These are phyloP conservation scores for Pleurotus sapidus DNA, from an alignment of 768 basidiomycete species.

Conservation along the genomic window DNA sequence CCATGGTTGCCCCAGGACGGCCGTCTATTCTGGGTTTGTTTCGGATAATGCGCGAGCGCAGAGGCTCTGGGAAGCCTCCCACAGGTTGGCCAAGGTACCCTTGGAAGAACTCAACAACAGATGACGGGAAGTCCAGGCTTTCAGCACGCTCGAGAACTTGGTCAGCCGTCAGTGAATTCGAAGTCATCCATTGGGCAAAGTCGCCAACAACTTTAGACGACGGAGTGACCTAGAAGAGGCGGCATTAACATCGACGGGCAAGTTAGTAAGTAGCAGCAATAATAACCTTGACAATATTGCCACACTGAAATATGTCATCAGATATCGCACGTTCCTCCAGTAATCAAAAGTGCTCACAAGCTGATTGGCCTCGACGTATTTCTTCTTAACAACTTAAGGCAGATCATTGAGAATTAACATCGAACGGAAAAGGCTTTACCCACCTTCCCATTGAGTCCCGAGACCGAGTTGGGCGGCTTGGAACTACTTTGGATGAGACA, in stretches of 20 bases:
- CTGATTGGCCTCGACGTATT: constrained; percentile 97
- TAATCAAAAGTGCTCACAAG: constrained; percentile 51
- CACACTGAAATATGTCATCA: constrained; percentile 54
- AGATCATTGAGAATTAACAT: constrained; percentile 10
- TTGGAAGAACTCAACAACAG: constrained; percentile 98
- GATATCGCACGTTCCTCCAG: too few relatives aligned
- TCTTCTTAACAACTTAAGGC: constrained; percentile 85
- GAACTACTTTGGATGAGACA: constrained; percentile 57
- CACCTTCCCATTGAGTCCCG: constrained; percentile 93
- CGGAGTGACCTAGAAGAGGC: constrained; percentile 72
- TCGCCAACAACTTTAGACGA: constrained; percentile 99
- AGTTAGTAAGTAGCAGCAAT: background rate
- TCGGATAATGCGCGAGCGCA: constrained; percentile 89
- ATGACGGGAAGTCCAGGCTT: constrained; percentile 94
- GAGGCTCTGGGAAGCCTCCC: constrained; percentile 97
- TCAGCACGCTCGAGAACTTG: constrained; percentile 87
- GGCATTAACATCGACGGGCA: background rate
- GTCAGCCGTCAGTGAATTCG: constrained; percentile 83
- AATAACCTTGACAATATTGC: constrained; percentile 88
- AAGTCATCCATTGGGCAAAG: constrained; percentile 99
- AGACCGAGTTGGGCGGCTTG: constrained; percentile 97
- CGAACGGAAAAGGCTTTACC: constrained; percentile 16
- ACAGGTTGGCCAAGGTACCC: constrained; percentile 97
- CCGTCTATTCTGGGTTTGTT: constrained; percentile 92
- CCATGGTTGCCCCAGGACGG: constrained; percentile 87